Conservation (phyloP, 2,329 filamentous ascomycete genomes). For the Trichoderma lentiforme region DNA sequence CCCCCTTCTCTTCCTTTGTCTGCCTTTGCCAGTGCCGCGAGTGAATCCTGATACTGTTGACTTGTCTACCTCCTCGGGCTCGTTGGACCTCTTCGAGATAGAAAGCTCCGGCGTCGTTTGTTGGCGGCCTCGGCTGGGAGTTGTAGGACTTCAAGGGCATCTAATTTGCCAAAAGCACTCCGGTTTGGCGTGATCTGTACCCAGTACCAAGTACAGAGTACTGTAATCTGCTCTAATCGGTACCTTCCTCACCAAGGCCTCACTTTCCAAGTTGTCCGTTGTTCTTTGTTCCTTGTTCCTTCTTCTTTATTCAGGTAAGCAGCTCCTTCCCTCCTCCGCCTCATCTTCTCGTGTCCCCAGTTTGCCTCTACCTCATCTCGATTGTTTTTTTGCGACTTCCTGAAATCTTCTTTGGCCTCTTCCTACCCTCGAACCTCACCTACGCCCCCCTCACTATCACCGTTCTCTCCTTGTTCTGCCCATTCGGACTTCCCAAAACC, state of each 20-base stretch:
- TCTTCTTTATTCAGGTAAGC: slow-evolving; percentile 15
- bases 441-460: not conserved
- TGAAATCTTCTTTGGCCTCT: not conserved
- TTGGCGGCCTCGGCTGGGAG: not conserved
- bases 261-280: not conserved
- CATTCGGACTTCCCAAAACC: not conserved
- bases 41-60: slow-evolving; percentile 7
- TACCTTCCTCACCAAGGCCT: slow-evolving; percentile 11
- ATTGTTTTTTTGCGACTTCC: not conserved
- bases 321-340: not conserved
- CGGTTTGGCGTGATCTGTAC: not conserved
- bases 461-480: not conserved
- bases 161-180: not conserved
- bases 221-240: slow-evolving; percentile 4
- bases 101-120: not conserved
- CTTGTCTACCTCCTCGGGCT: not conserved
- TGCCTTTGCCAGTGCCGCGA: slow-evolving; percentile 1
- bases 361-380: not conserved
- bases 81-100: not conserved
- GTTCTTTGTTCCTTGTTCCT: not conserved
- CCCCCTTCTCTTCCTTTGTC: not conserved
- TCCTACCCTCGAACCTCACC: not conserved
- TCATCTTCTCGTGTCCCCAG: not conserved
- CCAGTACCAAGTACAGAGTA: not conserved
- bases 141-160: slow-evolving; percentile 5